These are phyloP conservation scores for Mallotus japonicus DNA, from an alignment of 441 rosid genomes.

Conservation along the genomic window DNA sequence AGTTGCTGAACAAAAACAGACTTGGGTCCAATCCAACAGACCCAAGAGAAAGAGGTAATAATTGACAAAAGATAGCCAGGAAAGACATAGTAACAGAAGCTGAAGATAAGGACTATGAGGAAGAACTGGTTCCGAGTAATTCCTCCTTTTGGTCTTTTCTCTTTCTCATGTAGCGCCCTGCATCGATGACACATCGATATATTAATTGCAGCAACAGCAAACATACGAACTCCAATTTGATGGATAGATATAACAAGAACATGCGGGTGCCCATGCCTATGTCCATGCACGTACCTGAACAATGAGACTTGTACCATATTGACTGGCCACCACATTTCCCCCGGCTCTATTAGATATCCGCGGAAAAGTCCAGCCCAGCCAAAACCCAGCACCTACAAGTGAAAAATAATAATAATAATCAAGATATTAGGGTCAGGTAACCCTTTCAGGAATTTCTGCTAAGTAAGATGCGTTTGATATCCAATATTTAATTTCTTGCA, in stretches of 20 bases:
- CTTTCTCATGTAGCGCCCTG: constrained; percentile 66
- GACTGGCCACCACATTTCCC: constrained; percentile 88
- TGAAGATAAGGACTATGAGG: constrained; percentile 44
- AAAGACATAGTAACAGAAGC: constrained; percentile 63
- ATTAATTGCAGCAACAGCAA: no score
- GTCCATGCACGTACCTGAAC: constrained; percentile 46
- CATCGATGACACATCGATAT: not conserved
- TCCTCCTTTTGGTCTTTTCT: constrained; percentile 42
- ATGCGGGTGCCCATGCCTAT: not conserved
- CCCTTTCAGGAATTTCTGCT: no score
- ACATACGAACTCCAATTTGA: not conserved
- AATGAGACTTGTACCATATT: constrained; percentile 78
- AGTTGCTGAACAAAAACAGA: constrained; percentile 64
- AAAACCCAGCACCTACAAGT: constrained; percentile 59
- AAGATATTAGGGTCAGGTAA: no score
- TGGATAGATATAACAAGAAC: not conserved
- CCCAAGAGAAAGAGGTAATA: constrained; percentile 64
- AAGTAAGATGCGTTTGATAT: no score
- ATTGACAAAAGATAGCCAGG: constrained; percentile 59
- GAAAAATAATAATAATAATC: not conserved
- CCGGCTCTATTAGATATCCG: constrained; percentile 72
- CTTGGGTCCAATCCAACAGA: constrained; percentile 64
- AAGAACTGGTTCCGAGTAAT: constrained; percentile 58
- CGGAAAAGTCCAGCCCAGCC: constrained; percentile 90
- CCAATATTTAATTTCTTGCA: no score